These are phyloP conservation scores for Leccinum aurantiacum DNA, from an alignment of 768 basidiomycete genomes.

Conservation along the genomic window DNA sequence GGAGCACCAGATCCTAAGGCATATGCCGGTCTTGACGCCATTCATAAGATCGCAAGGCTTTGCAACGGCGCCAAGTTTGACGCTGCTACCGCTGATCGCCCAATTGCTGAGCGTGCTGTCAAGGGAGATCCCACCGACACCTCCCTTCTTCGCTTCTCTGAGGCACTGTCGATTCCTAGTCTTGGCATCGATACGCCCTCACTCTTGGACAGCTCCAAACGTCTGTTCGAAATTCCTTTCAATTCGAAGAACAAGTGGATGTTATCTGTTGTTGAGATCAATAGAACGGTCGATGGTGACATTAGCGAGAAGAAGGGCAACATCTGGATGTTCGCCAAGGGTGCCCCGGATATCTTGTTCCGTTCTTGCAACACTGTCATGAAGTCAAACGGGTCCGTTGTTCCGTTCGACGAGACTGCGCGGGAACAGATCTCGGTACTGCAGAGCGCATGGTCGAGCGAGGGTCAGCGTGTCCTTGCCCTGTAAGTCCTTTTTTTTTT, in stretches of 20 bases:
- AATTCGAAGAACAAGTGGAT: constrained; percentile 61
- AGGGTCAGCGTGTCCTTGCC: constrained; percentile 56
- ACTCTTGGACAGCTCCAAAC: constrained; percentile 21
- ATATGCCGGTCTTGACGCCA: constrained; percentile 26
- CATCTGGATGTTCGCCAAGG: constrained; percentile 49
- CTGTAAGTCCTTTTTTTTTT: constrained; percentile 31
- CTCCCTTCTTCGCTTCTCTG: constrained; percentile 51
- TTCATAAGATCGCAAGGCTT: constrained; percentile 47
- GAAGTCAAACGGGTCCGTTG: constrained; percentile 34
- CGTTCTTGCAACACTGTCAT: constrained; percentile 38
- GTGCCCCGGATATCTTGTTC: constrained; percentile 59
- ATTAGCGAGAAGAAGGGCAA: constrained; percentile 8
- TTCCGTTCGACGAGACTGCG: constrained; percentile 29
- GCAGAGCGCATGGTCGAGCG: constrained; percentile 44
- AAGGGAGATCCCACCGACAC: constrained; percentile 55
- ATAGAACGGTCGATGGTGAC: constrained; percentile 14
- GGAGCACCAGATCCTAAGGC: constrained; percentile 8
- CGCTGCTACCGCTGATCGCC: constrained; percentile 22
- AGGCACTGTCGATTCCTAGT: constrained; percentile 29
- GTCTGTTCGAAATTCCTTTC: constrained; percentile 41
- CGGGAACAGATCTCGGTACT: constrained; percentile 20
- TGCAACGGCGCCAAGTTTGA: constrained; percentile 61
- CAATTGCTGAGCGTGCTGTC: constrained; percentile 35
- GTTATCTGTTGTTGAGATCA: constrained; percentile 41
- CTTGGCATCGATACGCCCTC: constrained; percentile 24